These are phyloP conservation scores for Aspergillus tanneri DNA, from an alignment of 2,329 filamentous ascomycete species.

Conservation along the genomic window DNA sequence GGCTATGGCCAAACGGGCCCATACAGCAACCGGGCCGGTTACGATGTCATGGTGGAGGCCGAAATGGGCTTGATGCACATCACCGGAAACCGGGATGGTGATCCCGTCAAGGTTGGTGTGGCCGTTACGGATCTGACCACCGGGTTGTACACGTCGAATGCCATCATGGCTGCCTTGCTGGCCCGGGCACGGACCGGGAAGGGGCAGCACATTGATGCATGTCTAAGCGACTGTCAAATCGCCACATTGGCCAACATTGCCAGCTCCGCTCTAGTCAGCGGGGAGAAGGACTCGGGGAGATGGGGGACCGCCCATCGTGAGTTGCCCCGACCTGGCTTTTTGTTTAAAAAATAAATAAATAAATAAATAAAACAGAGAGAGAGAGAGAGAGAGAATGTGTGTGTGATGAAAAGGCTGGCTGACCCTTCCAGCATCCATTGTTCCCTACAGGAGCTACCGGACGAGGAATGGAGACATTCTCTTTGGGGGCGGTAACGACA, in stretches of 20 bases:
- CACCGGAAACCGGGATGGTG: constrained; percentile 80
- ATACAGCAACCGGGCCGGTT: constrained; percentile 81
- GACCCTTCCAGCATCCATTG: constrained; percentile 74
- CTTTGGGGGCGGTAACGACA: constrained; percentile 64
- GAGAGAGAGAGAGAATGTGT: not conserved
- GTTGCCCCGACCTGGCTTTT: constrained; percentile 25
- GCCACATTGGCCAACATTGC: constrained; percentile 94
- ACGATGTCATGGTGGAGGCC: constrained; percentile 99
- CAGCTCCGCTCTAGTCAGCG: constrained; percentile 84
- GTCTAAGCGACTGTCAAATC: constrained; percentile 90
- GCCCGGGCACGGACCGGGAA: constrained; percentile 69
- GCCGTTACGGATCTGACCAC: constrained; percentile 96
- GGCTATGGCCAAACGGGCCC: constrained; percentile 96
- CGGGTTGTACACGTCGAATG: constrained; percentile 90
- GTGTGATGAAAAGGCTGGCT: constrained; percentile 8
- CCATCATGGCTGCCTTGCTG: constrained; percentile 91
- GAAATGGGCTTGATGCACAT: constrained; percentile 99
- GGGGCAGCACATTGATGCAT: constrained; percentile 90
- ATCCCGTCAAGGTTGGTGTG: constrained; percentile 95
- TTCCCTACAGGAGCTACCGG: constrained; percentile 84
- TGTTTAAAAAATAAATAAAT: too few species aligned
- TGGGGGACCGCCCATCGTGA: constrained; percentile 96
- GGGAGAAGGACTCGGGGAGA: constrained; percentile 79
- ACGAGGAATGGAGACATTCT: constrained; percentile 63
- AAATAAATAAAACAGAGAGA: too few species aligned